Evolutionary conservation across 2,329 filamentous ascomycete species (phyloP), one percentile per base, ranked within the genome.

Genomic region (Colletotrichum lentis): DNA sequence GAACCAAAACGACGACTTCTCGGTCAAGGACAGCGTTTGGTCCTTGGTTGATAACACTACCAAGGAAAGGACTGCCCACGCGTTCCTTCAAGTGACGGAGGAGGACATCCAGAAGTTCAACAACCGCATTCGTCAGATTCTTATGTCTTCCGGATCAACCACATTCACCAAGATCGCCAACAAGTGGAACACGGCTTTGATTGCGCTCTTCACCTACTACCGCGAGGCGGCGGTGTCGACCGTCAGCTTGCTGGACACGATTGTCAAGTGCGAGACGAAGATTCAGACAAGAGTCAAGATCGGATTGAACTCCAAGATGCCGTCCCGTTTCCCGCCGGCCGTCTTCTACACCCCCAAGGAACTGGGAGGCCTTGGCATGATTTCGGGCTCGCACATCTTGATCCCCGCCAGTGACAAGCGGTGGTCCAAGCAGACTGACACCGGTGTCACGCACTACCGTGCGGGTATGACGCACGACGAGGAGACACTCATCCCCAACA

Each of bases 131-230:
- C 90, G 96, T 68, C 96, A 99, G 76, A 99, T 99, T 77, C 85
- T 99, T 64, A 99, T 99, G 96, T 98, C 95, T 12, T 98, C 96
- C 67, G 96, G 96, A n/a, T 97, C 93, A 5, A 99, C 96, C 0
- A 99, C 96, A 0, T 99, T 99, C 81, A 99, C 96, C 53, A 99
- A 99, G 86, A 99, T 99, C 76, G 96, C 96, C 54, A 99, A 99
- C 82, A 99, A 99, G 82, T 99, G 96, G 96, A 99, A 99, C 80
- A 99, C 96, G 0, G 96, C 93, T 1, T 81, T 99, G 72, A 99
- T 99, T 75, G 94, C 96, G 0, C 86, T 99, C 31, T 99, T 99
- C 81, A 98, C 96, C 0, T 99, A 99, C 80, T 99, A 99, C 77
- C 93, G 96, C 77, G 96, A 99, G 77, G 96, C 96, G 55, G 96